Evolutionary conservation across 176 grass and related monocot genomes (phyloP), one percentile per base, ranked within the genome.

Genomic region (Calamus simplicifolius): DNA sequence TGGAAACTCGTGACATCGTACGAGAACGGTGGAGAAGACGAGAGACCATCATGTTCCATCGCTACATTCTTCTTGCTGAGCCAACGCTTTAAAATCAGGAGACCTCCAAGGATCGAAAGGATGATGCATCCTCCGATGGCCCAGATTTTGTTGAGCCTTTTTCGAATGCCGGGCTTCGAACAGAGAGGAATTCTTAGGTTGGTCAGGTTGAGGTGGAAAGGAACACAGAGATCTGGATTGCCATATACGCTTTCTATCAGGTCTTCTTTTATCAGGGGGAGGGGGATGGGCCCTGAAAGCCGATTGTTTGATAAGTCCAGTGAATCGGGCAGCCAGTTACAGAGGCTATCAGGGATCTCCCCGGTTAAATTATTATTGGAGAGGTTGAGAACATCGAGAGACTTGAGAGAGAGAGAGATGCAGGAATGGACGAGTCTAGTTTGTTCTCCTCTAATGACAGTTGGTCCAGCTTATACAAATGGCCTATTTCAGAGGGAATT

Each of bases 1-100:
- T 89, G 94, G 87, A 98, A 98, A 73, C 70, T 98, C 26, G 71
- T 98, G 29, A 98, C 79, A 69, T 93, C 94, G 28, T 85, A 98
- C 5, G 84, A 85, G 55, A 70, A 83, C 0, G 81, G 85, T 58
- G 50, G 61, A 10, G 81, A 80, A 53, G 70, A 30, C 3, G 71
- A 55, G 50, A 68, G 25, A 1, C 84, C 84, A 59, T 85, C 84
- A 19, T 80, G 83, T 16, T 97, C 79, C 3, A 50, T 61, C 49
- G 54, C 53, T 3, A 17, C 58, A 27, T 62, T 43, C 25, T 68
- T 64, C 12, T 60, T 69, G 49, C 66, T 7, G 52, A 89, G 17
- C 69, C 87, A 98, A 26, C 77, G 69, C 27, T 80, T 69, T 54
- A 59, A 53, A 29, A 83, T 17, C 50, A 50, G 63, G 48, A 89